Conservation (phyloP, 139 green algal genomes). For the Volvox africanus region DNA sequence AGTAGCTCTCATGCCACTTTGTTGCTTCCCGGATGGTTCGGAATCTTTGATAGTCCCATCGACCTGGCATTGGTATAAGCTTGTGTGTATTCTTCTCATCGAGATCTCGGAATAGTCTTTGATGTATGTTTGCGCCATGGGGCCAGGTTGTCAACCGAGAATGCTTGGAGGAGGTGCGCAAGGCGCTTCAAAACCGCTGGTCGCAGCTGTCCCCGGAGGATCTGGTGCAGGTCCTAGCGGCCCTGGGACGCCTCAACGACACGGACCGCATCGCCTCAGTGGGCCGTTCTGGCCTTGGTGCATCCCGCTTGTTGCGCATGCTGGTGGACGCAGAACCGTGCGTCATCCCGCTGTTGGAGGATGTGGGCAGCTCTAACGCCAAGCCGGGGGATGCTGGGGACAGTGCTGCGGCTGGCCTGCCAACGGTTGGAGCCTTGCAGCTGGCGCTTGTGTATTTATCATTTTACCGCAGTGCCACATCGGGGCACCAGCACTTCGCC, state of each 20-base stretch:
- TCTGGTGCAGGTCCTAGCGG: background rate
- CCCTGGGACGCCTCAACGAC: conserved; percentile 14
- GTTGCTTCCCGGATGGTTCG: too few species aligned
- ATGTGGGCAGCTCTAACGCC: background rate
- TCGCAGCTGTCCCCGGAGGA: background rate
- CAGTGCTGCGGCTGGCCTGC: background rate
- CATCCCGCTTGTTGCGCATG: background rate
- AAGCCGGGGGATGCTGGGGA: background rate
- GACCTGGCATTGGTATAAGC: too few species aligned
- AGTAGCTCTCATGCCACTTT: too few species aligned
- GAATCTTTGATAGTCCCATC: too few species aligned
- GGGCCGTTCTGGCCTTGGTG: background rate
- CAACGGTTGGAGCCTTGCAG: background rate
- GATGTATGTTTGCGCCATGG: too few species aligned
- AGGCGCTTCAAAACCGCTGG: conserved; percentile 22
- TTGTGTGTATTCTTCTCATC: too few species aligned
- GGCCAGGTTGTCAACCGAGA: conserved; percentile 11
- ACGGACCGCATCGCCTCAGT: background rate
- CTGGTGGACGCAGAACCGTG: conserved; percentile 19
- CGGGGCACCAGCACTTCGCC: background rate
- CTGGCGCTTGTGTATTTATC: conserved; percentile 16
- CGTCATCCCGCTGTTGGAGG: background rate
- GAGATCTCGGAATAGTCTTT: too few species aligned
- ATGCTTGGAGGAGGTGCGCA: background rate
- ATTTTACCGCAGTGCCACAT: background rate